Evolutionary conservation across 176 grass and related monocot genomes (phyloP).

Genomic region (Cenchrus americanus): DNA sequence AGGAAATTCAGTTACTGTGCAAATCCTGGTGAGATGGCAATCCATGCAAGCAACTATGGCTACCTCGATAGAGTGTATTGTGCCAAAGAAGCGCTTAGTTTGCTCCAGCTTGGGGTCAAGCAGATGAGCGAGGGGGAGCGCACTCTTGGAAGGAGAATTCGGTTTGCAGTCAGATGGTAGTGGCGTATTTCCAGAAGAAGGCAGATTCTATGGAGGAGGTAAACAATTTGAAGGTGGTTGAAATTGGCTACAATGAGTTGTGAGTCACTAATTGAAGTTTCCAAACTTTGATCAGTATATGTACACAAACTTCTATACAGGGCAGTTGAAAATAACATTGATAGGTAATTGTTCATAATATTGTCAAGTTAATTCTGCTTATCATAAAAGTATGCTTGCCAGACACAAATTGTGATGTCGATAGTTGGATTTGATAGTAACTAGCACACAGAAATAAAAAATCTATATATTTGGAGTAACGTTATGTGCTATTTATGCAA

Average conservation of each 20-base stretch:
- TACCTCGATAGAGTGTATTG: background rate
- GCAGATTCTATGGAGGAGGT: background rate
- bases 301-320: background rate
- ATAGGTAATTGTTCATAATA: background rate
- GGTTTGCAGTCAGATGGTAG: background rate
- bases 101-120: background rate
- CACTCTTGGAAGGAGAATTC: background rate
- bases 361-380: background rate
- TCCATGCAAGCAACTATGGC: background rate
- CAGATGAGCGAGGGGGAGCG: background rate
- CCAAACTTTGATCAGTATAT: background rate
- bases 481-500: conserved; percentile 12
- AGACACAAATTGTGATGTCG: background rate
- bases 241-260: no score
- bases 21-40: background rate
- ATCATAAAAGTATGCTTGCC: background rate
- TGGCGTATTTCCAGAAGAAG: background rate
- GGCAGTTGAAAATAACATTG: background rate
- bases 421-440: conserved; percentile 5
- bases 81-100: background rate
- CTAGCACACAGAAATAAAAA: background rate
- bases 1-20: background rate
- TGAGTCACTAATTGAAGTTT: background rate
- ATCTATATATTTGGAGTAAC: background rate
- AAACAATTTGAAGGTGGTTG: background rate